A percentile compares a stretch with the other conserved stretches of the same genome.
These are phyloP conservation scores for Wallacemonas sp. DNA, from an alignment of 208 protist genomes.

Conservation along the genomic window DNA sequence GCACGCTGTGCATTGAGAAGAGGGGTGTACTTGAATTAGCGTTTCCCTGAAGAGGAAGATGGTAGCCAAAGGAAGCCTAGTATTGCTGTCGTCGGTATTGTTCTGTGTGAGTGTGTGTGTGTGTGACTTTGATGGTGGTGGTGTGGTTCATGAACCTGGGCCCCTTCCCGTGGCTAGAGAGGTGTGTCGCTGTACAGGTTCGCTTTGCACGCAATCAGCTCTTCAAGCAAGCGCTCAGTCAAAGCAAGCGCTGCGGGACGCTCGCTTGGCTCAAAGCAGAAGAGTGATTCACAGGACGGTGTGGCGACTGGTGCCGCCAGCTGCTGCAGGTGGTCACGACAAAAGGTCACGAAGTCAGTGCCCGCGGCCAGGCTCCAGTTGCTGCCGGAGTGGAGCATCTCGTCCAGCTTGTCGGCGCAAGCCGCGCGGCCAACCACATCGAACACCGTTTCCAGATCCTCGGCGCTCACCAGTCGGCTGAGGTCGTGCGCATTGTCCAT, in stretches of 20 bases:
- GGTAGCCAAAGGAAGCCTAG: no score
- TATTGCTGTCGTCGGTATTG: background rate
- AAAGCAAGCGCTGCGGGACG: background rate
- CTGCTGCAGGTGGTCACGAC: background rate
- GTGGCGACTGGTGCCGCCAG: background rate
- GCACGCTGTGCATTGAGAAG: no score
- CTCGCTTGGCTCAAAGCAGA: background rate
- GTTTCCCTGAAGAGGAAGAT: no score
- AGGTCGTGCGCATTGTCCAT: constrained; percentile 48
- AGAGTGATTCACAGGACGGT: no score
- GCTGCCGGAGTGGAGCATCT: constrained; percentile 50
- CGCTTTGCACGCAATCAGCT: background rate
- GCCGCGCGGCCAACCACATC: constrained; percentile 28
- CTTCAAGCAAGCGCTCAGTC: background rate
- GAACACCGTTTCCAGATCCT: constrained; percentile 46
- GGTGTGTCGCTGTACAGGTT: no score
- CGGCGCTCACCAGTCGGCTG: constrained; percentile 26
- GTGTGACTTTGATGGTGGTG: background rate
- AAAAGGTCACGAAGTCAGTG: constrained; percentile 45
- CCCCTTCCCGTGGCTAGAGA: no score
- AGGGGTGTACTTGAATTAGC: no score
- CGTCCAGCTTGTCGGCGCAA: constrained; percentile 51
- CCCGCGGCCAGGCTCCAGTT: constrained; percentile 72
- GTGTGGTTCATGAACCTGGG: background rate
- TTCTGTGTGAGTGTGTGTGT: constrained; percentile 3